Conservation (phyloP, 768 basidiomycete species). For the Leccinum subtestaceum region DNA sequence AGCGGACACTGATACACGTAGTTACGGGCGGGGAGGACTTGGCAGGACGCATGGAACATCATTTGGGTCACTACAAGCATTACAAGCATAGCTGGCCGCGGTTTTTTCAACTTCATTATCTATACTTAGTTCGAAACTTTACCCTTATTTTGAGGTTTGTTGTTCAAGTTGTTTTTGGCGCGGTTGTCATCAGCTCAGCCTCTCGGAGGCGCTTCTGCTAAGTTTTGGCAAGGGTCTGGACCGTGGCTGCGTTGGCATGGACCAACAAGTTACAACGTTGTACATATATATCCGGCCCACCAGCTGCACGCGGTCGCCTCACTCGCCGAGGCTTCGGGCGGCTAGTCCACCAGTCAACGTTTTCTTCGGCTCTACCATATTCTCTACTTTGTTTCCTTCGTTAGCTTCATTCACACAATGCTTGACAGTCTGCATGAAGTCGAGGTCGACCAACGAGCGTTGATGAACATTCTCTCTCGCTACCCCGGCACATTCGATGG, state of each 20-base stretch:
- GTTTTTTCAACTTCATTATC: too few relatives aligned
- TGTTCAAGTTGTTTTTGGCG: not conserved
- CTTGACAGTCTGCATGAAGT: conserved; percentile 6
- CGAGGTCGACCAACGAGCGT: conserved; percentile 15
- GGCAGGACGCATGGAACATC: too few relatives aligned
- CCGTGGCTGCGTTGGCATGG: not conserved
- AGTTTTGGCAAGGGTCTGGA: not conserved
- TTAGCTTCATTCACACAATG: not conserved
- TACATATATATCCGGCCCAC: not conserved
- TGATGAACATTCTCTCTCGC: conserved; percentile 18
- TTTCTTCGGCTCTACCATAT: not conserved
- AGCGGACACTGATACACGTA: not conserved
- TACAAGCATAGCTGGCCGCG: too few relatives aligned
- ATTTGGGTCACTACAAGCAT: too few relatives aligned
- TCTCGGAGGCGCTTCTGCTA: not conserved
- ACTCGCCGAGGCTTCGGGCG: not conserved
- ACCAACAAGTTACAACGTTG: not conserved
- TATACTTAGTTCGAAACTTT: too few relatives aligned
- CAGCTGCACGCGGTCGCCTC: not conserved
- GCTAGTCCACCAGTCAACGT: not conserved
- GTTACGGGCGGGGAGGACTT: too few relatives aligned
- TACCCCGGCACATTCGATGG: conserved; percentile 17
- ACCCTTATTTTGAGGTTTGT: too few relatives aligned
- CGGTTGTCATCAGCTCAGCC: too few relatives aligned
- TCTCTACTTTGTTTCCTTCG: not conserved